phyloP scores from a whole-genome alignment of 139 green algal genomes.

The Chlamydomonas asymmetrica region DNA sequence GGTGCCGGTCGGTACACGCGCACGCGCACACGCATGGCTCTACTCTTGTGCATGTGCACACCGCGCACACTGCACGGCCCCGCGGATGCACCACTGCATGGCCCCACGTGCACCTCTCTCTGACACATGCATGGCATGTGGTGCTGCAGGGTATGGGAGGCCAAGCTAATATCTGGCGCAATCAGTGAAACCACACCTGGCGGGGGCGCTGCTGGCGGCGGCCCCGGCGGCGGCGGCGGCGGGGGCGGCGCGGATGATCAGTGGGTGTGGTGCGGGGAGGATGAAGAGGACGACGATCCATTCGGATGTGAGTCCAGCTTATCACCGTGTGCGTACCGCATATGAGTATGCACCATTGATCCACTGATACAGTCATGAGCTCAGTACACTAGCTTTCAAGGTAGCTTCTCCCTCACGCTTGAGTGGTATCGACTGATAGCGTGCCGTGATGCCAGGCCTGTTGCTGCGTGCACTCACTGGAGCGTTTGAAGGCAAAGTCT shows the following conservation, averaged over 20 bases:
- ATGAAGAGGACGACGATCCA: slow-evolving; percentile 22
- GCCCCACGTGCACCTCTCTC: not conserved
- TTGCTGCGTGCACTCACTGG: too few species aligned
- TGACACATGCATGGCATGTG: not conserved
- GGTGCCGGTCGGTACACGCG: too few species aligned
- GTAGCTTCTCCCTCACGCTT: too few species aligned
- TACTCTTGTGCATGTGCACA: too few species aligned
- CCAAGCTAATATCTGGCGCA: slow-evolving; percentile 13
- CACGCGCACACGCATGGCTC: too few species aligned
- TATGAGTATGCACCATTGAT: too few species aligned
- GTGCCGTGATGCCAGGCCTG: too few species aligned
- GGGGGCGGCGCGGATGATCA: slow-evolving; percentile 5
- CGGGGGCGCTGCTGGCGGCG: not conserved
- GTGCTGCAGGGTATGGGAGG: slow-evolving; percentile 40
- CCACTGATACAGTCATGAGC: too few species aligned
- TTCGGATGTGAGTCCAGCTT: not conserved
- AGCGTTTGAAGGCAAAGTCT: too few species aligned
- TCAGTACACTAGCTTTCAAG: too few species aligned
- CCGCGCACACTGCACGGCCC: too few species aligned
- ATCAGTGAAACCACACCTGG: not conserved
- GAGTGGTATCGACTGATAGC: too few species aligned
- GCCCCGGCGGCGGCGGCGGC: not conserved
- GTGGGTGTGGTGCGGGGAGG: slow-evolving; percentile 45
- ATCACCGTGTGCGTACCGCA: not conserved
- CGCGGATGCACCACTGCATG: slow-evolving; percentile 31